phyloP scores from a whole-genome alignment of 805 yeast genomes.

The Priceomyces melissophilus region DNA sequence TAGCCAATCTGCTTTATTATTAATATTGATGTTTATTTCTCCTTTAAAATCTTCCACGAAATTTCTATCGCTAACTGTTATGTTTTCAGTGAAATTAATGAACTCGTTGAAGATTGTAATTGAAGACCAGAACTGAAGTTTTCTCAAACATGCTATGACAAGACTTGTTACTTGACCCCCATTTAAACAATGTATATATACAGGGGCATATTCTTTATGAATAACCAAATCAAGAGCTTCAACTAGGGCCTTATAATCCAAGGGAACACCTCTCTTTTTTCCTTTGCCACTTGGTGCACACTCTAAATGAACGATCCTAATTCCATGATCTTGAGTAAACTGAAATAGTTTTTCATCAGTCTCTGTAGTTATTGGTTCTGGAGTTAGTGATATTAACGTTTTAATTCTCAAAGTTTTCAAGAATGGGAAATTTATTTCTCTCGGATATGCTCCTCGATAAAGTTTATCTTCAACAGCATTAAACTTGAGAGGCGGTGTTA shows the following conservation, averaged over 20 bases:
- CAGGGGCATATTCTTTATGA: constrained; percentile 59
- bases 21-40: constrained; percentile 47
- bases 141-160: constrained; percentile 81
- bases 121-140: constrained; percentile 81
- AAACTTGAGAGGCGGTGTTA: constrained; percentile 78
- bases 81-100: constrained; percentile 67
- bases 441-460: constrained; percentile 85
- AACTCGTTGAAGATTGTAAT: constrained; percentile 87
- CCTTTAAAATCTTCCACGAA: constrained; percentile 81
- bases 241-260: constrained; percentile 60
- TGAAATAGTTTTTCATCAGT: constrained; percentile 48
- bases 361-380: constrained; percentile 59
- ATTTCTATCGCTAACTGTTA: constrained; percentile 76
- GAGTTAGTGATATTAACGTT: constrained; percentile 76
- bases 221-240: constrained; percentile 60
- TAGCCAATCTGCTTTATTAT: constrained; percentile 55
- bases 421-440: constrained; percentile 68
- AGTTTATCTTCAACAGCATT: constrained; percentile 65
- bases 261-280: constrained; percentile 79
- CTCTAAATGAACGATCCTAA: constrained; percentile 64
- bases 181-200: constrained; percentile 81
- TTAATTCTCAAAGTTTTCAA: constrained; percentile 60
- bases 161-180: constrained; percentile 87
- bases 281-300: constrained; percentile 69
- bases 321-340: constrained; percentile 53